Evolutionary conservation across 2,329 filamentous ascomycete species (phyloP).

Genomic region (Curvularia hawaiiensis): DNA sequence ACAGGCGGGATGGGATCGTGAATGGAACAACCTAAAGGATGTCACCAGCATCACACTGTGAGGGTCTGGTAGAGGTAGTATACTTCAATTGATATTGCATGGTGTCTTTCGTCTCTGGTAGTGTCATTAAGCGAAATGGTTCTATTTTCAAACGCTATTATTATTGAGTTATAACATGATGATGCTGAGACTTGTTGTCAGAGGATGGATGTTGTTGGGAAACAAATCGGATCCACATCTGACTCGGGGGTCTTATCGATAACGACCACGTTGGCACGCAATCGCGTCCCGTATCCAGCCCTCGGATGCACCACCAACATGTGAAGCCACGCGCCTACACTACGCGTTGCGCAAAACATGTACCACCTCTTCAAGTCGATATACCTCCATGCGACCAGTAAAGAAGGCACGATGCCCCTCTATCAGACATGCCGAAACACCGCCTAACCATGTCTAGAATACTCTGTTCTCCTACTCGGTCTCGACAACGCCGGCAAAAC

Average conservation of each 20-base stretch:
- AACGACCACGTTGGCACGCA: slow-evolving; percentile 8
- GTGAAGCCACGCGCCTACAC: slow-evolving; percentile 23
- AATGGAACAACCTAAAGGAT: not conserved
- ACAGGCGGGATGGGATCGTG: not conserved
- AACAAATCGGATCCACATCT: not conserved
- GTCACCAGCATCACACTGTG: not conserved
- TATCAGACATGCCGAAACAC: not conserved
- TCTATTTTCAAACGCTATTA: not conserved
- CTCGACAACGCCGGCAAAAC: slow-evolving; percentile 99
- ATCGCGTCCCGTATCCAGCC: slow-evolving; percentile 9
- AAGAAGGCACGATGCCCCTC: slow-evolving; percentile 70
- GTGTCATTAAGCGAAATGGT: not conserved
- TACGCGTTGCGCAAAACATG: slow-evolving; percentile 59
- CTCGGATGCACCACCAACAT: slow-evolving; percentile 17
- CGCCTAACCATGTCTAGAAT: slow-evolving; percentile 64
- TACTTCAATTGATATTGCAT: not conserved
- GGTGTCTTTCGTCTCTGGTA: not conserved
- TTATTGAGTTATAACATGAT: not conserved
- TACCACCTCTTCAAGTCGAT: slow-evolving; percentile 96
- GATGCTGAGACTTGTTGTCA: not conserved
- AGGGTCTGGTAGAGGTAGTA: not conserved
- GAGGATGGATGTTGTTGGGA: not conserved
- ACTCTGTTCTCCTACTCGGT: slow-evolving; percentile 94
- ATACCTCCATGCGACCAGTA: slow-evolving; percentile 94
- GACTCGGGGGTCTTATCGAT: slow-evolving; percentile 16